Percentiles rank a stretch among this genome's conserved stretches.
Conservation (phyloP, 164 flowering plant genomes). For the Paratinospora sagittata region DNA sequence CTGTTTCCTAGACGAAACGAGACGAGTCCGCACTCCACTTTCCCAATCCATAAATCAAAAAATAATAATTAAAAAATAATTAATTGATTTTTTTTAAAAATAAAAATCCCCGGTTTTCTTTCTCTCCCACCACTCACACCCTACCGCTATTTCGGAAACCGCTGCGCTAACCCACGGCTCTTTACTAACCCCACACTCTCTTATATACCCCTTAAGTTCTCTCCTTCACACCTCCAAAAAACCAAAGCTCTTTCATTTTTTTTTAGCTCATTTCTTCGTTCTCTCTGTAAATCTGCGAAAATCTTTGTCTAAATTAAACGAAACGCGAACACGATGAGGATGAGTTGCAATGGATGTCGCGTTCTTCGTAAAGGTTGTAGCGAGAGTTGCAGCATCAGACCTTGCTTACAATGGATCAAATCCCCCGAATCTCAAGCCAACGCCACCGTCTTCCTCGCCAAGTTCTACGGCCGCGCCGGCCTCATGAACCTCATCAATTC, state of each 20-base stretch:
- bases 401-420: slow-evolving; percentile 88
- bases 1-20: no score
- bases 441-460: slow-evolving; percentile 96
- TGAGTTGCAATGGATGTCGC: slow-evolving; percentile 94
- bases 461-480: slow-evolving; percentile 98
- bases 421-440: slow-evolving; percentile 82
- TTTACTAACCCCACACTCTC: not conserved
- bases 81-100: not conserved
- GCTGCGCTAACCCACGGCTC: slow-evolving; percentile 35
- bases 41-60: no score
- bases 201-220: not conserved
- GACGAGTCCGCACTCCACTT: not conserved
- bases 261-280: not conserved
- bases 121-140: slow-evolving; percentile 3
- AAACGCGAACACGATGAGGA: slow-evolving; percentile 59
- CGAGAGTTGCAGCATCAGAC: slow-evolving; percentile 75
- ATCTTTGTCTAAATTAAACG: no score
- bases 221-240: slow-evolving; percentile 3
- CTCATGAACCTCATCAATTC: slow-evolving; percentile 92
- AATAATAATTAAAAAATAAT: no score
- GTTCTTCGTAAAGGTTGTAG: slow-evolving; percentile 90
- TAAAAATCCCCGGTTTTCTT: slow-evolving; percentile 16
- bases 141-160: slow-evolving; percentile 37
- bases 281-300: not conserved
- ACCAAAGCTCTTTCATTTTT: not conserved